Evolutionary conservation across 805 yeast species (phyloP).

Genomic region (Sugiyamaella qingdaonensis): DNA sequence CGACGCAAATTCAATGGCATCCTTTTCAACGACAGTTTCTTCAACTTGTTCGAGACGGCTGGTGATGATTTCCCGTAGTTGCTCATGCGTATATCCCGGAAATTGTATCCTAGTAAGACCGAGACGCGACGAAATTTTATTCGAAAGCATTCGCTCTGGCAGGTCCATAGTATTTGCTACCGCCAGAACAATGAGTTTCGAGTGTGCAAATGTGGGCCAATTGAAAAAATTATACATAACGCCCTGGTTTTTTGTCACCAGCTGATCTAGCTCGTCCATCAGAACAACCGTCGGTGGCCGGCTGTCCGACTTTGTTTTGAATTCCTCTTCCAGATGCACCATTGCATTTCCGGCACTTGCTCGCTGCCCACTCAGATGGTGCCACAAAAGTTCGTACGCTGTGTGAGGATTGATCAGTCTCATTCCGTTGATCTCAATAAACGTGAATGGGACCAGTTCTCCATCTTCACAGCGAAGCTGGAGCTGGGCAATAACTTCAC

Average conservation of each 20-base stretch:
- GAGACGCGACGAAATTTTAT: conserved; percentile 84
- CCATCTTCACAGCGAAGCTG: conserved; percentile 38
- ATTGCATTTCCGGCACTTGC: conserved; percentile 63
- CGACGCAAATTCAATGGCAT: conserved; percentile 87
- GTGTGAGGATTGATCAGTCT: conserved; percentile 73
- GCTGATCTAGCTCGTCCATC: conserved; percentile 90
- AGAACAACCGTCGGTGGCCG: conserved; percentile 65
- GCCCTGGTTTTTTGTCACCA: conserved; percentile 74
- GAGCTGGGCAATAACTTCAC: conserved; percentile 77
- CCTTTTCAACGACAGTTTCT: conserved; percentile 42
- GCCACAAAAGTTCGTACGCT: conserved; percentile 82
- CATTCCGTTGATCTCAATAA: conserved; percentile 85
- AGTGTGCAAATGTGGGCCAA: conserved; percentile 85
- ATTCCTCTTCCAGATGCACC: conserved; percentile 65
- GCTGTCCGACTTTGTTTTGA: conserved; percentile 35
- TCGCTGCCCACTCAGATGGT: conserved; percentile 51
- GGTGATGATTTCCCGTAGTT: conserved; percentile 68
- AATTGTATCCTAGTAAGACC: conserved; percentile 86
- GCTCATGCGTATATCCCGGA: conserved; percentile 79
- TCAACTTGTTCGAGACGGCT: conserved; percentile 58
- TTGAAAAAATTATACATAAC: conserved; percentile 95
- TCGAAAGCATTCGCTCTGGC: conserved; percentile 83
- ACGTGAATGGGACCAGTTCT: conserved; percentile 53
- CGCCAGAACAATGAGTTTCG: conserved; percentile 82
- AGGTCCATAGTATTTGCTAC: conserved; percentile 97